Conservation (phyloP, 2,329 filamentous ascomycete genomes). For the Ophiostoma sp. region DNA sequence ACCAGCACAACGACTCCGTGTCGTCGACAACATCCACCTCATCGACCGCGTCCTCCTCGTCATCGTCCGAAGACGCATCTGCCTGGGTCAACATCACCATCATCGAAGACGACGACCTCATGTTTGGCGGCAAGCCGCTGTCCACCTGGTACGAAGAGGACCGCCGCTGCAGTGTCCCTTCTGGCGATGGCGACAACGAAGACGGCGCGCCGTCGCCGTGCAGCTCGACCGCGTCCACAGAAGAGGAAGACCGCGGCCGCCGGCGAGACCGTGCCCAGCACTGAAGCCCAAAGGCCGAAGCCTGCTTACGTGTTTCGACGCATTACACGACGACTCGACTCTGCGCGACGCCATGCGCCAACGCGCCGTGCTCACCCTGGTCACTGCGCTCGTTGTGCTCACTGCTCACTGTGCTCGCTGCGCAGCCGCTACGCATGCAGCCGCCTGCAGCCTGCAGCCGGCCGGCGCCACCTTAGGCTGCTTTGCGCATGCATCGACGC, state of each 20-base stretch:
- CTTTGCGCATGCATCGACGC: too few relatives aligned
- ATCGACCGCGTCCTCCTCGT: neutral
- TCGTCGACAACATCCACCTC: slow-evolving; percentile 8
- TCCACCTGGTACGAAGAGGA: slow-evolving; percentile 58
- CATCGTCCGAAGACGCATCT: neutral
- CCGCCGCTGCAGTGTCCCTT: slow-evolving; percentile 38
- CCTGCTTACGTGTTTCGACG: too few relatives aligned
- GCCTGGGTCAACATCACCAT: slow-evolving; percentile 51
- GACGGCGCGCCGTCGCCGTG: slow-evolving; percentile 21
- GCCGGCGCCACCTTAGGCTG: too few relatives aligned
- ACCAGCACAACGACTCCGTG: slow-evolving; percentile 13
- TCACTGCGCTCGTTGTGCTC: too few relatives aligned
- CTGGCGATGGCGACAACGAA: neutral
- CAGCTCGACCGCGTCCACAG: slow-evolving; percentile 18
- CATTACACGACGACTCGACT: too few relatives aligned
- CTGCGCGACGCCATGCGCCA: too few relatives aligned
- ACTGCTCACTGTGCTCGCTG: too few relatives aligned
- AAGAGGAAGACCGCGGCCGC: slow-evolving; percentile 36
- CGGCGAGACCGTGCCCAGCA: slow-evolving; percentile 32
- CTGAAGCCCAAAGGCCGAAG: too few relatives aligned
- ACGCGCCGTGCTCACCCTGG: too few relatives aligned
- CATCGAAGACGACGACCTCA: slow-evolving; percentile 57
- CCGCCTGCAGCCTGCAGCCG: too few relatives aligned
- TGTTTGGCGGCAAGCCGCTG: slow-evolving; percentile 55
- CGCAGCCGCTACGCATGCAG: too few relatives aligned